A percentile compares a stretch with the other conserved stretches of the same genome.
Evolutionary conservation across 2,329 filamentous ascomycete genomes (phyloP).

Genomic region (Diaporthe nobilis): DNA sequence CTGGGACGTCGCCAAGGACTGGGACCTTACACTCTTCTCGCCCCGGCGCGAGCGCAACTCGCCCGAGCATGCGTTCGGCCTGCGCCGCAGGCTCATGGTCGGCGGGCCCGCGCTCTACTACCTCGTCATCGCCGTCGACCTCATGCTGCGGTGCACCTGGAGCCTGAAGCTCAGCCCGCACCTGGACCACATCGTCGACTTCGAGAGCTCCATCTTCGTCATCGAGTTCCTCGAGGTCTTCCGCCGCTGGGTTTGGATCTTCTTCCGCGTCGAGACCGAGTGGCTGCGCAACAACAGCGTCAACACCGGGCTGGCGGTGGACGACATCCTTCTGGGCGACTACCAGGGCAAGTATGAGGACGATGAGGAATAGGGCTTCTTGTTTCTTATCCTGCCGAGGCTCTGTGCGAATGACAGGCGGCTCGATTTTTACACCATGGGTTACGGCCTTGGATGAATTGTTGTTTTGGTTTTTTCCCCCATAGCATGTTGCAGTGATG

Average conservation of each 20-base stretch:
- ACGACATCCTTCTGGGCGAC: constrained; percentile 83
- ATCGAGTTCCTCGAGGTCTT: constrained; percentile 90
- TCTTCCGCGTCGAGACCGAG: constrained; percentile 94
- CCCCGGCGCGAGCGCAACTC: constrained; percentile 68
- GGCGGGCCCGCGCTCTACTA: constrained; percentile 85
- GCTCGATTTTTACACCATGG: constrained; percentile 14
- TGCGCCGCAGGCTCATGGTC: constrained; percentile 80
- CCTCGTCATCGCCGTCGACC: constrained; percentile 81
- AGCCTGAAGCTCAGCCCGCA: constrained; percentile 87
- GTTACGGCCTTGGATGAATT: constrained; percentile 29
- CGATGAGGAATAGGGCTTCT: constrained; percentile 58
- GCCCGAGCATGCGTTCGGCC: constrained; percentile 79
- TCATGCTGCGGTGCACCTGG: constrained; percentile 91
- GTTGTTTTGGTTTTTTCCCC: background rate
- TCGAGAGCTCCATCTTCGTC: constrained; percentile 90
- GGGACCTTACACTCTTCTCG: constrained; percentile 90
- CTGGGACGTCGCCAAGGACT: constrained; percentile 97
- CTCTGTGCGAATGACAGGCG: constrained; percentile 6
- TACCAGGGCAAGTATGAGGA: constrained; percentile 75
- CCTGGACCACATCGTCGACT: constrained; percentile 86
- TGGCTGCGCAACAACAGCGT: constrained; percentile 74
- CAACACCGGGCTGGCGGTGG: constrained; percentile 69
- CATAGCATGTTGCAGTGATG: constrained; percentile 34
- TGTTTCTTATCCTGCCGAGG: constrained; percentile 2
- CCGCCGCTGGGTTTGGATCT: constrained; percentile 96